A percentile compares a stretch with the other conserved stretches of the same genome.
These are phyloP conservation scores for Aristolochia californica DNA, from an alignment of 164 flowering plant genomes.

Conservation along the genomic window DNA sequence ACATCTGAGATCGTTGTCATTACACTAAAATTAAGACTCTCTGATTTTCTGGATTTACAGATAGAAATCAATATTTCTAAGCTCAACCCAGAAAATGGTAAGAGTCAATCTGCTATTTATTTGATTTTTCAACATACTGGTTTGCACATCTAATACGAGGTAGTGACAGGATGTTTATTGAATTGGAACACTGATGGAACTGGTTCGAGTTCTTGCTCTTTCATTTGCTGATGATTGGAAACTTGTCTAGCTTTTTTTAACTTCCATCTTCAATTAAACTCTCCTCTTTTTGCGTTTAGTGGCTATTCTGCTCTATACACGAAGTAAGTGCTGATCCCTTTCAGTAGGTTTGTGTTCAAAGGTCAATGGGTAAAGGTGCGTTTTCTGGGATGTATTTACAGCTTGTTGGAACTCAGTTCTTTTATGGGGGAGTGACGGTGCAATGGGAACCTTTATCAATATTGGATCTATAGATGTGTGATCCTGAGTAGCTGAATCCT, in stretches of 20 bases:
- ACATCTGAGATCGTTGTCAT: too few species aligned
- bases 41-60: too few species aligned
- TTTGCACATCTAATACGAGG: constrained; percentile 13
- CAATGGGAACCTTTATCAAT: constrained; percentile 63
- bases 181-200: constrained; percentile 94
- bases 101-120: constrained; percentile 7
- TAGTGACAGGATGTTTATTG: constrained; percentile 86
- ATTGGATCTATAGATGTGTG: constrained; percentile 93
- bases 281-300: neutral
- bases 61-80: constrained; percentile 88
- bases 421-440: constrained; percentile 89
- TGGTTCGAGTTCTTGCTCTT: constrained; percentile 70
- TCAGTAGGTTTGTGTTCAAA: constrained; percentile 88
- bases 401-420: constrained; percentile 83
- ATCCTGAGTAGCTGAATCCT: neutral
- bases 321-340: neutral
- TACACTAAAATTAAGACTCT: too few species aligned
- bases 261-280: neutral
- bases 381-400: constrained; percentile 94
- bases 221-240: constrained; percentile 97
- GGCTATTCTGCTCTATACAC: neutral
- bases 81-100: constrained; percentile 91
- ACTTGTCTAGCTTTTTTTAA: constrained; percentile 56
- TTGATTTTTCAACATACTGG: neutral
- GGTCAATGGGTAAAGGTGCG: constrained; percentile 96